phyloP scores from a whole-genome alignment of 2,329 filamentous ascomycete species.

The Colletotrichum tanaceti region DNA sequence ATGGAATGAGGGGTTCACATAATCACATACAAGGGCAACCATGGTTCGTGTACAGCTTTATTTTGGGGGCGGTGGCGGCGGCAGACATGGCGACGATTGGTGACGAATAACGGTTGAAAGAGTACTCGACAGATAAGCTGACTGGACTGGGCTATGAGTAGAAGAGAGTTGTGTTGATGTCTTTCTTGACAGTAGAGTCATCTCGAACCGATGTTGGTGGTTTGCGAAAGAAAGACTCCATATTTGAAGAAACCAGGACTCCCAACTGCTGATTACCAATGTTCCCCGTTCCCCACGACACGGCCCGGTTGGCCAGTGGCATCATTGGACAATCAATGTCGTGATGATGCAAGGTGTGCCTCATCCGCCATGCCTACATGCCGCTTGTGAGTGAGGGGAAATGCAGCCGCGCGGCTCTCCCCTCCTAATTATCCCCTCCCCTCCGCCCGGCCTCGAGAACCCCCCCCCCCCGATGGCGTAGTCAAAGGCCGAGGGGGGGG shows the following conservation, averaged over 20 bases:
- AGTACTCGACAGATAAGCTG: no score
- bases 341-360: slow-evolving; percentile 23
- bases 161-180: not conserved
- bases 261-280: slow-evolving; percentile 28
- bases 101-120: not conserved
- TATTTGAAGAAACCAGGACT: slow-evolving; percentile 2
- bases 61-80: slow-evolving; percentile 56
- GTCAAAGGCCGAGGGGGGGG: not conserved
- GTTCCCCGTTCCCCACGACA: not conserved
- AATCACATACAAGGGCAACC: slow-evolving; percentile 68
- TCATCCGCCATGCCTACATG: not conserved
- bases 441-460: not conserved
- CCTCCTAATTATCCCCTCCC: not conserved
- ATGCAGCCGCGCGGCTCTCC: no score
- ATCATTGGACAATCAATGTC: slow-evolving; percentile 22
- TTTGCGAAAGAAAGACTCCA: not conserved
- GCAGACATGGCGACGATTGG: slow-evolving; percentile 17
- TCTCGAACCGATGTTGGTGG: no score
- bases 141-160: not conserved
- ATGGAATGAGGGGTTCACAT: no score
- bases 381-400: not conserved
- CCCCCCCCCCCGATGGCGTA: not conserved
- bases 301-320: not conserved
- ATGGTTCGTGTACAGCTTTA: slow-evolving; percentile 78
- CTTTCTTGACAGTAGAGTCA: not conserved